A percentile compares a stretch with the other conserved stretches of the same genome.
phyloP scores from a whole-genome alignment of 768 basidiomycete genomes.

The Leucosporidium yakuticum region DNA sequence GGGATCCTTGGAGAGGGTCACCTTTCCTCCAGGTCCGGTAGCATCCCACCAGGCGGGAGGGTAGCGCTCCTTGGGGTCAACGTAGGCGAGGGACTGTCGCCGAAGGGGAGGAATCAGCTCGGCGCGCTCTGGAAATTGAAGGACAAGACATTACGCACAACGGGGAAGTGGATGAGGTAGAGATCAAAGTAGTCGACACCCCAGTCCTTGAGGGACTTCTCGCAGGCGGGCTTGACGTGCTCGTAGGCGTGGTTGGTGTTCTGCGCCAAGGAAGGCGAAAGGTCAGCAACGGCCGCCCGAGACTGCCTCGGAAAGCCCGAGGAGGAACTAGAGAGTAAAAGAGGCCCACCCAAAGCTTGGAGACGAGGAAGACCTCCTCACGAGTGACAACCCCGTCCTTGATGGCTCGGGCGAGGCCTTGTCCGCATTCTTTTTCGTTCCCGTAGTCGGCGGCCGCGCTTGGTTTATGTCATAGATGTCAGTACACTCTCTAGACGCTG shows the following conservation, averaged over 20 bases:
- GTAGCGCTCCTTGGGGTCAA: constrained; percentile 40
- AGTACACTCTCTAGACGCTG: too few relatives aligned
- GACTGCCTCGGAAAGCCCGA: too few relatives aligned
- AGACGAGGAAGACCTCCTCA: constrained; percentile 81
- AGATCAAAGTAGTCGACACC: constrained; percentile 59
- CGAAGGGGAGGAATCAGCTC: background rate
- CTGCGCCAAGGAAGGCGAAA: too few relatives aligned
- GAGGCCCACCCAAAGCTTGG: constrained; percentile 54
- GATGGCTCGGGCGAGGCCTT: constrained; percentile 71
- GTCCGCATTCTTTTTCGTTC: constrained; percentile 79
- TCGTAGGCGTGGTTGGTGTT: constrained; percentile 43
- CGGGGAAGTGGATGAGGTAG: constrained; percentile 67
- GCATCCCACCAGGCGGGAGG: constrained; percentile 71
- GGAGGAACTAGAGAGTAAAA: background rate
- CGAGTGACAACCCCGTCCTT: constrained; percentile 75
- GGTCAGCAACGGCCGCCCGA: too few relatives aligned
- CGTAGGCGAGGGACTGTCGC: background rate
- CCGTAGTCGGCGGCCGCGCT: constrained; percentile 48
- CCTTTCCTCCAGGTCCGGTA: constrained; percentile 5
- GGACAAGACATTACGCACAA: constrained; percentile 67
- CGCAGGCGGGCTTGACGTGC: constrained; percentile 55
- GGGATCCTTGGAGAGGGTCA: constrained; percentile 55
- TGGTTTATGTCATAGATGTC: too few relatives aligned
- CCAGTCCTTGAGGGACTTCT: constrained; percentile 72
- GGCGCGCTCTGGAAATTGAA: too few relatives aligned